Evolutionary conservation across 169 alveolate species (phyloP).

Genomic region (Eimeria tenella): DNA sequence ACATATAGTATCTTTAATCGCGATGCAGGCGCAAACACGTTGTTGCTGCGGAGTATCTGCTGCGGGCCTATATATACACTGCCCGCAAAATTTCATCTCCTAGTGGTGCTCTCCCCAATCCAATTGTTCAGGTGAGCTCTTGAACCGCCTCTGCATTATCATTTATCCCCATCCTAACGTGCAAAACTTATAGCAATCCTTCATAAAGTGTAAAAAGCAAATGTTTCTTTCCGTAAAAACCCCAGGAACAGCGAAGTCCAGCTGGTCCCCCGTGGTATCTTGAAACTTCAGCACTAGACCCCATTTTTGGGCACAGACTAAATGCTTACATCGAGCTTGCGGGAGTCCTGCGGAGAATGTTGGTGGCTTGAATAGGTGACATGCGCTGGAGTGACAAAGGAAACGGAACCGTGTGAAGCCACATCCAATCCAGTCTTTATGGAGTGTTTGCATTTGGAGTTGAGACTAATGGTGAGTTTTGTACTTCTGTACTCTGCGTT

Average conservation of each 20-base stretch:
- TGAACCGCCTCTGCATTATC: too few relatives aligned
- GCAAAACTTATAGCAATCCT: too few relatives aligned
- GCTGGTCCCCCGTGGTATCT: too few relatives aligned
- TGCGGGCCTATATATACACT: conserved; percentile 91
- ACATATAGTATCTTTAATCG: conserved; percentile 18
- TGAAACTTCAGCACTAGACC: too few relatives aligned
- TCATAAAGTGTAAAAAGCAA: too few relatives aligned
- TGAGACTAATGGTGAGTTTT: conserved; percentile 67
- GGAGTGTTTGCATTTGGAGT: conserved; percentile 86
- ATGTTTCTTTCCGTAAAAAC: too few relatives aligned
- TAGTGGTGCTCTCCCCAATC: conserved; percentile 86
- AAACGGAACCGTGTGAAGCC: conserved; percentile 84
- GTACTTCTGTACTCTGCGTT: neutral
- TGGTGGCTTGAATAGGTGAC: conserved; percentile 80
- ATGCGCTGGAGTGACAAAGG: conserved; percentile 87
- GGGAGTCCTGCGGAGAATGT: too few relatives aligned
- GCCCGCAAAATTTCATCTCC: conserved; percentile 87
- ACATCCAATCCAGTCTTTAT: conserved; percentile 88
- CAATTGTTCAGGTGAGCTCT: conserved; percentile 81
- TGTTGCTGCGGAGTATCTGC: conserved; percentile 88
- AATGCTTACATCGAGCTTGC: too few relatives aligned
- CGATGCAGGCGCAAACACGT: conserved; percentile 85
- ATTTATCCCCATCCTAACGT: too few relatives aligned
- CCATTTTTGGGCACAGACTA: too few relatives aligned
- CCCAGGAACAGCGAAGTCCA: too few relatives aligned